phyloP scores from a whole-genome alignment of 2,329 filamentous ascomycete species.

The Aspergillus sp. region DNA sequence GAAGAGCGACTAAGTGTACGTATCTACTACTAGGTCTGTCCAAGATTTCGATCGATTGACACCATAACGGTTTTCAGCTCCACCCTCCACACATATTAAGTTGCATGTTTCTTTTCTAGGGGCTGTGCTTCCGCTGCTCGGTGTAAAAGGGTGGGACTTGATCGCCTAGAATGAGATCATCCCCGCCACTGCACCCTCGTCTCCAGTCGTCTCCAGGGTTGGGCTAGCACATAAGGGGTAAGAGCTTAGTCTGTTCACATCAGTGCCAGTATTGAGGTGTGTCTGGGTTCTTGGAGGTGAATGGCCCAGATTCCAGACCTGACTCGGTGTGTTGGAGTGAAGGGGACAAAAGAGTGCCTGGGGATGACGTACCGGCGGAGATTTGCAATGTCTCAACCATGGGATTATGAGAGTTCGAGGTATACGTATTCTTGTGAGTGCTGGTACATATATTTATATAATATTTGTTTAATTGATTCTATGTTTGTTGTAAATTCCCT shows the following conservation, averaged over 20 bases:
- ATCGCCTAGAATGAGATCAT: slow-evolving; percentile 10
- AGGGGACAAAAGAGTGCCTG: neutral
- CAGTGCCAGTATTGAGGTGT: neutral
- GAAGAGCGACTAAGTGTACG: too few relatives aligned
- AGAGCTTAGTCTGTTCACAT: neutral
- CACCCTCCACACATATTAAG: neutral
- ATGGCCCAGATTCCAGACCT: neutral
- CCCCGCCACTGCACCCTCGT: slow-evolving; percentile 1
- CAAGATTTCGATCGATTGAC: neutral
- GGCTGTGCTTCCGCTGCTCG: neutral
- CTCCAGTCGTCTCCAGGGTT: neutral
- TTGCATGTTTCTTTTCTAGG: too few relatives aligned
- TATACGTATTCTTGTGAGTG: neutral
- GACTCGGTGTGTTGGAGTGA: neutral
- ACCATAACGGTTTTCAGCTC: neutral
- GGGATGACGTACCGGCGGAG: slow-evolving; percentile 1
- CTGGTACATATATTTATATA: neutral
- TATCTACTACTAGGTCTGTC: neutral
- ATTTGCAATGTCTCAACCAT: neutral
- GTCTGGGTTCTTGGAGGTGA: neutral
- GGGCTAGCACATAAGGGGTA: neutral
- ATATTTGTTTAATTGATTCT: neutral
- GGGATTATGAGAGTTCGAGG: neutral
- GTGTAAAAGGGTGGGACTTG: neutral
- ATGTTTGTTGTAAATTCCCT: too few relatives aligned